Conservation (phyloP, 179 eudicot species). For the Amaranthus tricolor region DNA sequence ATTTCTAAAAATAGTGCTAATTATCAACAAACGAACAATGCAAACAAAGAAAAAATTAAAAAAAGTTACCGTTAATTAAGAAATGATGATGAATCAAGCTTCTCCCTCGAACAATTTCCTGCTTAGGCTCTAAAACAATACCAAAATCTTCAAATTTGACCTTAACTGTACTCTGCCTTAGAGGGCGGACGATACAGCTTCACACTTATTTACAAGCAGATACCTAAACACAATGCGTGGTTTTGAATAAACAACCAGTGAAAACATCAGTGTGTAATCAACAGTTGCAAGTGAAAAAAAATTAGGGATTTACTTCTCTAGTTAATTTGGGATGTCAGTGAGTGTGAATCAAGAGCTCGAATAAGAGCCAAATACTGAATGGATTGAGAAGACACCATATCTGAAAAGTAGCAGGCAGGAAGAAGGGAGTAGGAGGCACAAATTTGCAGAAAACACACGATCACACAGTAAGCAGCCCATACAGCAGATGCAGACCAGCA, state of each 20-base stretch:
- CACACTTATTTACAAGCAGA: conserved; percentile 72
- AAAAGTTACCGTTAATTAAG: conserved; percentile 37
- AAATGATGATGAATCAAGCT: conserved; percentile 49
- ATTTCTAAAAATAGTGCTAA: no score
- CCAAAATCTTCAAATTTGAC: conserved; percentile 43
- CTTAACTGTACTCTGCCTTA: conserved; percentile 53
- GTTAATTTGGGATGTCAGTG: conserved; percentile 70
- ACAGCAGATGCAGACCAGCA: conserved; percentile 36
- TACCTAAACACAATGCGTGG: conserved; percentile 41
- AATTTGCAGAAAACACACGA: no score
- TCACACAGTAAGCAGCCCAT: no score
- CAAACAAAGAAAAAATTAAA: background rate
- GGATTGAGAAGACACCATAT: conserved; percentile 62
- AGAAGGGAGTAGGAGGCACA: conserved; percentile 42
- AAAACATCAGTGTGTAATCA: background rate
- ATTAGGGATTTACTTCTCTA: conserved; percentile 59
- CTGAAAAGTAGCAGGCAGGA: conserved; percentile 56
- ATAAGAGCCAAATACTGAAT: conserved; percentile 87
- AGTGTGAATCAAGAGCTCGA: conserved; percentile 61
- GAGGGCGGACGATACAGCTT: conserved; percentile 74
- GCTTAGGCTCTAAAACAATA: conserved; percentile 27
- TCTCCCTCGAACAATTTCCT: conserved; percentile 47
- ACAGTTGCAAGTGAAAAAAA: background rate
- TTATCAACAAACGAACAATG: no score
- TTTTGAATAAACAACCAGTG: background rate